phyloP scores from a whole-genome alignment of 2,329 filamentous ascomycete genomes.

The Macrophomina phaseolina region DNA sequence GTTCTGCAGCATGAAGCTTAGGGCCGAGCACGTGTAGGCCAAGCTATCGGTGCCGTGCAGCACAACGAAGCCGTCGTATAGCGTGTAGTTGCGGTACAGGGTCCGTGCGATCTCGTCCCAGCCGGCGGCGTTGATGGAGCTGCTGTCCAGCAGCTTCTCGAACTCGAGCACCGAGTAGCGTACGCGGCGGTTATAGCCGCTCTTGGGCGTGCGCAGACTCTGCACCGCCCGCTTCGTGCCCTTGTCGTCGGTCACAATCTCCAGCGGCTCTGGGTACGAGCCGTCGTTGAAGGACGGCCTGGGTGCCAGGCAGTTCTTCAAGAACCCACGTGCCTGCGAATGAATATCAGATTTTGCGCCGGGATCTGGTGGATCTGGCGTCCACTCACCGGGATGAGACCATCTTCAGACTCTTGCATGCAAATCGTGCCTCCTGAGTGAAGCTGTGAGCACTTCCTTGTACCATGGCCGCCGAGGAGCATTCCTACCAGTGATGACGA shows the following conservation, averaged over 20 bases:
- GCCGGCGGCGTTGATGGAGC: slow-evolving; percentile 82
- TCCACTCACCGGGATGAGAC: slow-evolving; percentile 71
- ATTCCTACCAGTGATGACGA: slow-evolving; percentile 79
- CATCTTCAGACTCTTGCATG: slow-evolving; percentile 82
- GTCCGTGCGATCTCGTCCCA: slow-evolving; percentile 84
- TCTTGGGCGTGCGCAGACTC: slow-evolving; percentile 79
- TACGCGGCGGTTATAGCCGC: slow-evolving; percentile 79
- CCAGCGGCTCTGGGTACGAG: slow-evolving; percentile 61
- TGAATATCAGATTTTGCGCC: not conserved
- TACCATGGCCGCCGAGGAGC: not conserved
- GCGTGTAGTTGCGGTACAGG: slow-evolving; percentile 83
- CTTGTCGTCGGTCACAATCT: slow-evolving; percentile 59
- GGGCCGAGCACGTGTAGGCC: slow-evolving; percentile 83
- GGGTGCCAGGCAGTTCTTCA: slow-evolving; percentile 81
- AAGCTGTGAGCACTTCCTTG: slow-evolving; percentile 1
- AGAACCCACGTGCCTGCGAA: slow-evolving; percentile 66
- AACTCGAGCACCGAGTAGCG: slow-evolving; percentile 88
- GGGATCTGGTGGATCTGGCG: not conserved
- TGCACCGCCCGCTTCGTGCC: slow-evolving; percentile 61
- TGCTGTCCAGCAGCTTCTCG: slow-evolving; percentile 82
- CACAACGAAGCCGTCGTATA: slow-evolving; percentile 90
- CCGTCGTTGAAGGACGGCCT: slow-evolving; percentile 86
- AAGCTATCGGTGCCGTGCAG: slow-evolving; percentile 90
- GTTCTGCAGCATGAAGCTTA: slow-evolving; percentile 92
- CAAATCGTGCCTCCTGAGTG: slow-evolving; percentile 76